Percentiles rank a stretch among this genome's conserved stretches.
phyloP scores from a whole-genome alignment of 768 basidiomycete genomes.

The Coprinopsis strossmayeri region DNA sequence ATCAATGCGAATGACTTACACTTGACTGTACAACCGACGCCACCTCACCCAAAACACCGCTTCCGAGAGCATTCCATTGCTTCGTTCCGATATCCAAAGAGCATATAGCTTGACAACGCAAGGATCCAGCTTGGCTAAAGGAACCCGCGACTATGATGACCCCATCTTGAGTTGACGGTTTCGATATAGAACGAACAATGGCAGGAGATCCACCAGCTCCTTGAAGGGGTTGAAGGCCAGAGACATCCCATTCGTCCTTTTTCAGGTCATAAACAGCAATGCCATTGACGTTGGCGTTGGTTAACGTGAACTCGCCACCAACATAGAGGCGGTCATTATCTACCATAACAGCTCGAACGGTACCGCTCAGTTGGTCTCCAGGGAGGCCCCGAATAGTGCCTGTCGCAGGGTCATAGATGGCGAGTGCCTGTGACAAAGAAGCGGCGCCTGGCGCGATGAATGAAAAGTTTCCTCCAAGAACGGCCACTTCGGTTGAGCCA shows the following conservation, averaged over 20 bases:
- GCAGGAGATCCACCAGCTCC: conserved; percentile 45
- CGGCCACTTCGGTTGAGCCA: conserved; percentile 51
- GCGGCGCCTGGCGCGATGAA: conserved; percentile 37
- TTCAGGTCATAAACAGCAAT: conserved; percentile 78
- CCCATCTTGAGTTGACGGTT: conserved; percentile 51
- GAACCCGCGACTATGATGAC: conserved; percentile 82
- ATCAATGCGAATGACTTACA: too few species aligned
- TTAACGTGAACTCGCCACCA: conserved; percentile 76
- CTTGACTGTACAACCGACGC: conserved; percentile 75
- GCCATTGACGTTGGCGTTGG: conserved; percentile 52
- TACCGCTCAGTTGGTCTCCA: conserved; percentile 64
- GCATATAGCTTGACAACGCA: conserved; percentile 75
- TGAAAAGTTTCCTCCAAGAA: conserved; percentile 90
- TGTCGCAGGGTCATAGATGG: conserved; percentile 58
- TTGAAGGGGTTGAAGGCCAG: conserved; percentile 55
- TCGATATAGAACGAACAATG: conserved; percentile 65
- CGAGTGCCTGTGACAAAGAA: conserved; percentile 46
- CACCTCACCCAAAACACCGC: conserved; percentile 77
- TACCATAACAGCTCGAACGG: conserved; percentile 72
- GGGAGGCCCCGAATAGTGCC: conserved; percentile 45
- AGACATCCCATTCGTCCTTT: conserved; percentile 53
- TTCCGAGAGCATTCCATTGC: conserved; percentile 78
- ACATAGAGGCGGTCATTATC: conserved; percentile 66
- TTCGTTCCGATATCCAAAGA: conserved; percentile 57
- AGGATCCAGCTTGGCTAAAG: conserved; percentile 71